Percentiles rank a stretch among this genome's conserved stretches.
These are phyloP conservation scores for Rhizoctonia solani DNA, from an alignment of 1,284 basidiomycete genomes.

Conservation along the genomic window DNA sequence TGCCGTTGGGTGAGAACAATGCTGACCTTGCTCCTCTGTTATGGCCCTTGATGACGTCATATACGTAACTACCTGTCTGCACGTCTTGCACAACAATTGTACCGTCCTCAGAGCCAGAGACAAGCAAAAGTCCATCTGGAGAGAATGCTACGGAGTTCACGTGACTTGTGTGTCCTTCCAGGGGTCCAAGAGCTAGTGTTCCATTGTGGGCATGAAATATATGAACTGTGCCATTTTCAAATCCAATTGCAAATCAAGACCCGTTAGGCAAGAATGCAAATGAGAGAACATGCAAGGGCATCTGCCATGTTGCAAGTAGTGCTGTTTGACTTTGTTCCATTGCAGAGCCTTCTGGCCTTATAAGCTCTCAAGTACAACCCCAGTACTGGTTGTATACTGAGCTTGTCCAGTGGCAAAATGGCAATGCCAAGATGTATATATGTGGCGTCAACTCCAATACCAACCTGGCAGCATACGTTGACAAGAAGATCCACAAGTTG, in stretches of 20 bases:
- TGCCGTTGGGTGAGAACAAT: conserved; percentile 3
- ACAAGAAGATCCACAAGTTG: background rate
- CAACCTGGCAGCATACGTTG: background rate
- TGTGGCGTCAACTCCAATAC: conserved; percentile 18
- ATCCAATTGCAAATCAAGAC: background rate
- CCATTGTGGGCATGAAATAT: too few species aligned
- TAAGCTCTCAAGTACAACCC: background rate
- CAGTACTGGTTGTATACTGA: conserved; percentile 9
- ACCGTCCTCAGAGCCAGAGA: too few species aligned
- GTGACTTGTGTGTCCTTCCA: conserved; percentile 25
- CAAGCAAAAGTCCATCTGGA: conserved; percentile 18
- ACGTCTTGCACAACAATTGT: conserved; percentile 30
- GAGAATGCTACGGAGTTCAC: conserved; percentile 29
- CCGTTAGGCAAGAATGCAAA: background rate
- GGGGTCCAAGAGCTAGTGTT: background rate
- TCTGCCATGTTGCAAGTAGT: too few species aligned
- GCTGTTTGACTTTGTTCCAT: too few species aligned
- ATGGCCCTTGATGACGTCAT: conserved; percentile 4
- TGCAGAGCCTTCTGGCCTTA: too few species aligned
- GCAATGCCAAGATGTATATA: conserved; percentile 4
- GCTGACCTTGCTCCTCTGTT: background rate
- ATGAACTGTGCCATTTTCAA: conserved; percentile 2
- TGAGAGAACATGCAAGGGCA: background rate
- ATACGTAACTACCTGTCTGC: background rate
- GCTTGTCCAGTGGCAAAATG: background rate